Conservation (phyloP, 2,329 filamentous ascomycete species). For the Monilinia vaccinii-corymbosi region DNA sequence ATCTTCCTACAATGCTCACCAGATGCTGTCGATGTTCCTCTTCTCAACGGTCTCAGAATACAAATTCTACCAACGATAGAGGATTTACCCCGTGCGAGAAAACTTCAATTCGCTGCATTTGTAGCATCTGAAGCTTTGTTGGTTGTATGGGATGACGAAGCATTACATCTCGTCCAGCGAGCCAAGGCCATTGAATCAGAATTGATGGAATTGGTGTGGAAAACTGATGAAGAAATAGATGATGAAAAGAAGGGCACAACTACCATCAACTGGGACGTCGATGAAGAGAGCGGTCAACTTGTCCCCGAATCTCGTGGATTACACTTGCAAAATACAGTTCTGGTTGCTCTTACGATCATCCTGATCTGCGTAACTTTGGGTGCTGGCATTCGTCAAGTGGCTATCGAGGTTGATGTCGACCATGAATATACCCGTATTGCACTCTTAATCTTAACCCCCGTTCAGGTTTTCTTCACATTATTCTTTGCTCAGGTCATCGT, state of each 20-base stretch:
- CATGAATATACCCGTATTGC: constrained; percentile 51
- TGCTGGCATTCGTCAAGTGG: constrained; percentile 59
- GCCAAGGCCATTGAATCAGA: constrained; percentile 67
- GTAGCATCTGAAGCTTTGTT: constrained; percentile 61
- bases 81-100: constrained; percentile 61
- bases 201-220: constrained; percentile 71
- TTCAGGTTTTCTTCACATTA: constrained; percentile 73
- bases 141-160: constrained; percentile 76
- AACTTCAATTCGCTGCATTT: constrained; percentile 75
- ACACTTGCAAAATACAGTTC: constrained; percentile 59
- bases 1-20: constrained; percentile 67
- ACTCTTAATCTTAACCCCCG: constrained; percentile 55
- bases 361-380: constrained; percentile 59
- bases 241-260: constrained; percentile 43
- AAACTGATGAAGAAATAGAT: constrained; percentile 44
- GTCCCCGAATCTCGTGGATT: constrained; percentile 56
- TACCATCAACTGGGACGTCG: constrained; percentile 47
- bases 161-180: constrained; percentile 58
- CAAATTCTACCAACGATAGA: constrained; percentile 66
- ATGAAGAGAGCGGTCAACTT: constrained; percentile 62
- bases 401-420: constrained; percentile 60
- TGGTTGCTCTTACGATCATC: constrained; percentile 58
- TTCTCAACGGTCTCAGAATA: constrained; percentile 67
- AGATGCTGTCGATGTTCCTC: constrained; percentile 63
- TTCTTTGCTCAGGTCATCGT: constrained; percentile 75